A percentile compares a stretch with the other conserved stretches of the same genome.
Evolutionary conservation across 2,329 filamentous ascomycete genomes (phyloP).

Genomic region (Alternaria tenuissima): DNA sequence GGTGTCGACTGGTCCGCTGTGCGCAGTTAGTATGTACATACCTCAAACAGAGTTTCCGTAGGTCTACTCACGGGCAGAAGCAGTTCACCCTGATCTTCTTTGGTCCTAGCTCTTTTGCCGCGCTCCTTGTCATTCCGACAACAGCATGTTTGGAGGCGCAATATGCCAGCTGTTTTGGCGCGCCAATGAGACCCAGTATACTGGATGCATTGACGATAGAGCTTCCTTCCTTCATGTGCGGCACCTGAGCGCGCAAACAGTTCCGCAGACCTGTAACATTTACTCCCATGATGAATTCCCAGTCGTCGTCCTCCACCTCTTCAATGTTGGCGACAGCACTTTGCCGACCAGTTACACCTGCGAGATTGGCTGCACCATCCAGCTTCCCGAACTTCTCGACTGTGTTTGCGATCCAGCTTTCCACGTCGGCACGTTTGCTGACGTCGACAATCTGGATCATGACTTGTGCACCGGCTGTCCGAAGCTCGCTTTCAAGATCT

Average conservation of each 20-base stretch:
- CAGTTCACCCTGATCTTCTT: slow-evolving; percentile 47
- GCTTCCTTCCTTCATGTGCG: slow-evolving; percentile 51
- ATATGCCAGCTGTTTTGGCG: slow-evolving; percentile 46
- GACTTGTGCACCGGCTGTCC: slow-evolving; percentile 31
- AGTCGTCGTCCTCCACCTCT: slow-evolving; percentile 51
- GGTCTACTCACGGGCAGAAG: slow-evolving; percentile 45
- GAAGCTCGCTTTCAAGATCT: slow-evolving; percentile 31
- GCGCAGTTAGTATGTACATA: not conserved
- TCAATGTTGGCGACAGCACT: slow-evolving; percentile 29
- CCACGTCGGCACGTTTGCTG: slow-evolving; percentile 57
- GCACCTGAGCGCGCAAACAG: slow-evolving; percentile 50
- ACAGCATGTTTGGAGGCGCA: slow-evolving; percentile 53
- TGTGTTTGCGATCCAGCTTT: slow-evolving; percentile 59
- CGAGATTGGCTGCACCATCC: slow-evolving; percentile 55
- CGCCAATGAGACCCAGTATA: slow-evolving; percentile 60
- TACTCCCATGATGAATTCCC: slow-evolving; percentile 50
- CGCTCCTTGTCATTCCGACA: slow-evolving; percentile 51
- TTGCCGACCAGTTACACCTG: slow-evolving; percentile 50
- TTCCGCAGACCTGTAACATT: slow-evolving; percentile 53
- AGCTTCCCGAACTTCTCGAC: slow-evolving; percentile 60
- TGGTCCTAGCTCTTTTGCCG: slow-evolving; percentile 52
- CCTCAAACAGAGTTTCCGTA: not conserved
- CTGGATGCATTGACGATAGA: slow-evolving; percentile 59
- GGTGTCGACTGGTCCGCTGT: slow-evolving; percentile 44
- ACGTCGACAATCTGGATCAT: slow-evolving; percentile 59